Evolutionary conservation across 768 basidiomycete genomes (phyloP).

Genomic region (Mycena leptocephala): DNA sequence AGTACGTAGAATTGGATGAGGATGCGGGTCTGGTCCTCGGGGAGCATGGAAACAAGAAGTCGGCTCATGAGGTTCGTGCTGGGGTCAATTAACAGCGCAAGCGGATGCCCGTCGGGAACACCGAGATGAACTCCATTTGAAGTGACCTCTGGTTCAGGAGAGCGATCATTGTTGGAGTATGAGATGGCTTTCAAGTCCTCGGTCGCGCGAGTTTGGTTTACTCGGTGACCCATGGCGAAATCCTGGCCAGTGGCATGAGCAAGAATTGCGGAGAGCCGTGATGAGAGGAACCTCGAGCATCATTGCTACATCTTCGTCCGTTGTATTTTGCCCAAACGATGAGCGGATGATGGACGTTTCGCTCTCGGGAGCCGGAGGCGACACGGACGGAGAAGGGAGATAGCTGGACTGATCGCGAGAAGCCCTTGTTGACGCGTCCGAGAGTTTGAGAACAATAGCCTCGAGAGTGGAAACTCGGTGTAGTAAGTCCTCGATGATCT

Average conservation of each 20-base stretch:
- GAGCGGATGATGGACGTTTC: slow-evolving; percentile 33
- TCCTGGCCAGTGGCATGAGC: not conserved
- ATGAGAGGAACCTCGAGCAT: slow-evolving; percentile 42
- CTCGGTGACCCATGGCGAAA: slow-evolving; percentile 29
- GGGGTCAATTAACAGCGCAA: slow-evolving; percentile 41
- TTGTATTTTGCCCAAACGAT: slow-evolving; percentile 37
- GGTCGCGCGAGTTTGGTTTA: slow-evolving; percentile 37
- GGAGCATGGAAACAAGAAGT: slow-evolving; percentile 37
- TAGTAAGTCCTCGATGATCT: slow-evolving; percentile 43
- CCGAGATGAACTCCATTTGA: slow-evolving; percentile 5
- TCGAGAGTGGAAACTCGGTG: slow-evolving; percentile 44
- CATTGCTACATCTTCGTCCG: slow-evolving; percentile 46
- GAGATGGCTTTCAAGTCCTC: slow-evolving; percentile 30
- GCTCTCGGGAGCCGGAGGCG: not conserved
- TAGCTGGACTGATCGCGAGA: slow-evolving; percentile 7
- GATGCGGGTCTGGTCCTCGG: slow-evolving; percentile 24
- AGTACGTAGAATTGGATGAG: slow-evolving; percentile 44
- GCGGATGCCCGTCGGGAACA: slow-evolving; percentile 39
- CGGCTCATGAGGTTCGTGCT: slow-evolving; percentile 36
- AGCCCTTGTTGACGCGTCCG: slow-evolving; percentile 17
- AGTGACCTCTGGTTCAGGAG: slow-evolving; percentile 13
- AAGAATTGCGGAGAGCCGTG: not conserved
- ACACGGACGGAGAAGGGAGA: slow-evolving; percentile 20
- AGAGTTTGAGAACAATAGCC: slow-evolving; percentile 39
- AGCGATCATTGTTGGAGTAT: not conserved